Base-by-base conservation (phyloP, 1,139 yeast species). In the Candida pseudoviswanathii region DNA sequence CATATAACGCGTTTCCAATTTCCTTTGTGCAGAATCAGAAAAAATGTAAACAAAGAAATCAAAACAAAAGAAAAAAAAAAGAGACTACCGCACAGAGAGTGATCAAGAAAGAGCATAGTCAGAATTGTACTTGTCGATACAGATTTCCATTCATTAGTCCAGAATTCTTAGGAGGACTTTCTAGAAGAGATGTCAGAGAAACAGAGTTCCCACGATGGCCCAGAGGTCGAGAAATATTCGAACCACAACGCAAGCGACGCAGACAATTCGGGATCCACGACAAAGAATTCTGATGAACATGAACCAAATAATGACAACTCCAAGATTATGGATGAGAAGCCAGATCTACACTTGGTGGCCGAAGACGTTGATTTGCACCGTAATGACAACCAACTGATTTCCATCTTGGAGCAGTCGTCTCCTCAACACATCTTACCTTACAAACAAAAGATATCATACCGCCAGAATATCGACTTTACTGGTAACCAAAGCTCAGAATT, bases 381-480 rank as follows among this genome's bases (percentile, higher is more conserved):
- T 33, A 11, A 11, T 11, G n/a, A 31, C 34, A 25, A 32, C 24
- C 46, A 44, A 25, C 43, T 29, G 41, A 26, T 47, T 8, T 48
- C 52, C 10, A 45, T 50, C 7, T 43, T 48, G 16, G 53, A 51
- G 32, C 51, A 51, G 10, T 45, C 51, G 29, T 46, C 39, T 41
- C 51, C 56, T 24, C 50, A 48, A 43, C 49, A 36, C 4, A 47
- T 54, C 26, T 29, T 41, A 22, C 49, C 57, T 7, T 73, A 72
- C 55, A 71, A 73, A 48, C 63, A 63, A 16, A 44, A 40, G 29
- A 22, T 75, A 41, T 67, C 64, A 50, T 75, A 75, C 53, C 56
- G 62, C 36, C 72, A 71, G 7, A 75, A 75, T 53, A 47, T 57
- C 3, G 70, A 68, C 22, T 75, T 75, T 53, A 60, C 63, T 21